Evolutionary conservation across 1,284 basidiomycete species (phyloP).

Genomic region (Hymenochaete sp.): DNA sequence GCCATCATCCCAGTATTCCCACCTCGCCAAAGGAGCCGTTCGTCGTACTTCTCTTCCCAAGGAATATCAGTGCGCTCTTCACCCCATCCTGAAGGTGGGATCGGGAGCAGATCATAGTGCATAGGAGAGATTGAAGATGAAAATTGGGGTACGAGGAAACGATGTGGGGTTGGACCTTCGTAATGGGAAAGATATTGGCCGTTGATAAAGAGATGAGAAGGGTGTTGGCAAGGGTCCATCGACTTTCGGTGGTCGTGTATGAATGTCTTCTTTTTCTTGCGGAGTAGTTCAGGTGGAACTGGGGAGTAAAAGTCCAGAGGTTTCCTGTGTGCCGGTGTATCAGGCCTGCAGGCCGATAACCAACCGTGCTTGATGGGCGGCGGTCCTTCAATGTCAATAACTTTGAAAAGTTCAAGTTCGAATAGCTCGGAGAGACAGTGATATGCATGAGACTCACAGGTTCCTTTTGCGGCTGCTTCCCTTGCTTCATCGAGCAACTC

Average conservation of each 20-base stretch:
- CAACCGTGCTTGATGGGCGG: constrained; percentile 16
- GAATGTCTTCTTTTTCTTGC: constrained; percentile 34
- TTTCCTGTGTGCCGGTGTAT: constrained; percentile 8
- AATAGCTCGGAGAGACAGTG: neutral
- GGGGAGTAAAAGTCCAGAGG: constrained; percentile 14
- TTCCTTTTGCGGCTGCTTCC: constrained; percentile 33
- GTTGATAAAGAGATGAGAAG: constrained; percentile 39
- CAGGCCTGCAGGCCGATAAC: constrained; percentile 16
- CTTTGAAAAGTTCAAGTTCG: neutral
- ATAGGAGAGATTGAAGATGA: constrained; percentile 46
- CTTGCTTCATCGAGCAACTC: constrained; percentile 34
- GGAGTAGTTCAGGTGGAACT: constrained; percentile 2
- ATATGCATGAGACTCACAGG: constrained; percentile 29
- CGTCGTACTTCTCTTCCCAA: constrained; percentile 50
- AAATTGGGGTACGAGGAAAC: constrained; percentile 40
- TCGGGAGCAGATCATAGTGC: constrained; percentile 54
- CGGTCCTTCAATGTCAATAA: constrained; percentile 15
- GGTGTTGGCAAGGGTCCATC: constrained; percentile 56
- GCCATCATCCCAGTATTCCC: constrained; percentile 57
- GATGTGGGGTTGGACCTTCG: constrained; percentile 41
- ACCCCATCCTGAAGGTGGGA: constrained; percentile 38
- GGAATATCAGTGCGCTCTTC: constrained; percentile 38
- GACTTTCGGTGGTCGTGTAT: constrained; percentile 37
- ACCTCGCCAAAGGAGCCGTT: constrained; percentile 58
- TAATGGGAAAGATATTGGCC: constrained; percentile 48